phyloP scores from a whole-genome alignment of 495 filamentous ascomycete genomes.

The Bathelium albidoporum region DNA sequence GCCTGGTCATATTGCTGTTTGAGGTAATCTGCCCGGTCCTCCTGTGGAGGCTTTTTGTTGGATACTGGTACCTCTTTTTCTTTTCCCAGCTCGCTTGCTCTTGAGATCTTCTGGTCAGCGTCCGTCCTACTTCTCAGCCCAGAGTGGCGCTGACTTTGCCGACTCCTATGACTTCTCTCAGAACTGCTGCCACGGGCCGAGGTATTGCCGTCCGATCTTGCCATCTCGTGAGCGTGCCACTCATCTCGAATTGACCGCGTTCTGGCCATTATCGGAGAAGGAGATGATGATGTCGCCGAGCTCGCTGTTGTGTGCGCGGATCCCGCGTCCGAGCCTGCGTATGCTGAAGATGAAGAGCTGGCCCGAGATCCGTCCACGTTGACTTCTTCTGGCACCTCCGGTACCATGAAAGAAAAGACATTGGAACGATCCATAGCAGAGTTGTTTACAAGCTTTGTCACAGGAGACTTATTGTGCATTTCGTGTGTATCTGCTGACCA shows the following conservation, averaged over 20 bases:
- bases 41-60: not conserved
- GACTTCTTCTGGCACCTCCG: slow-evolving; percentile 11
- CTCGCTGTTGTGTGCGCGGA: slow-evolving; percentile 9
- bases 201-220: slow-evolving; percentile 13
- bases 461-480: not conserved
- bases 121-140: not conserved
- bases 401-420: slow-evolving; percentile 28
- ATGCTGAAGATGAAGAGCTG: slow-evolving; percentile 16
- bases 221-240: slow-evolving; percentile 16
- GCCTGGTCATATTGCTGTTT: not conserved
- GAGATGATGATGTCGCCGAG: slow-evolving; percentile 18
- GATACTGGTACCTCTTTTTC: not conserved
- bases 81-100: slow-evolving; percentile 6
- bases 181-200: slow-evolving; percentile 19
- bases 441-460: slow-evolving; percentile 2
- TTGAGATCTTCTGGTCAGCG: not conserved
- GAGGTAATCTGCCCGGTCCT: not conserved
- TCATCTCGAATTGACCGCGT: slow-evolving; percentile 14
- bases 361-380: slow-evolving; percentile 7
- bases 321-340: slow-evolving; percentile 16
- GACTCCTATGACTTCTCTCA: slow-evolving; percentile 8
- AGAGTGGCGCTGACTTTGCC: not conserved
- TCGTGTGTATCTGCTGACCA: not conserved
- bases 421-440: slow-evolving; percentile 8
- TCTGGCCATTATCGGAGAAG: slow-evolving; percentile 14